A percentile compares a stretch with the other conserved stretches of the same genome.
Conservation (phyloP, 2,329 filamentous ascomycete species). For the Amesomyces nigricolor region DNA sequence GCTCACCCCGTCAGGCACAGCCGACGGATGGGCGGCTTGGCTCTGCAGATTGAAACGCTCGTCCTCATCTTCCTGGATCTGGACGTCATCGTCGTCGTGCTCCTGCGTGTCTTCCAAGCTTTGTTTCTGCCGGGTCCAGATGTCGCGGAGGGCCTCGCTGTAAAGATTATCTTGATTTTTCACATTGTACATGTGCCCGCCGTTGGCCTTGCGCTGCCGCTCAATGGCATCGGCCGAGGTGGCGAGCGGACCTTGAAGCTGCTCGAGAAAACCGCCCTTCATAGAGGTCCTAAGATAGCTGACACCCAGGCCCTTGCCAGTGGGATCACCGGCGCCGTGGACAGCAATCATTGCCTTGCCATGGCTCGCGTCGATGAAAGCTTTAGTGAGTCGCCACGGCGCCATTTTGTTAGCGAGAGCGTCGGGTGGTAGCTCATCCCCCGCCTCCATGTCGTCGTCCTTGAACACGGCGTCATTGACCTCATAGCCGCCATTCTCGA, state of each 20-base stretch:
- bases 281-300: conserved; percentile 97
- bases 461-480: conserved; percentile 55
- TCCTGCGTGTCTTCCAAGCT: conserved; percentile 69
- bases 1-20: conserved; percentile 72
- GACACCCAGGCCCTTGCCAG: conserved; percentile 86
- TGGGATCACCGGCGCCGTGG: conserved; percentile 91
- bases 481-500: conserved; percentile 86
- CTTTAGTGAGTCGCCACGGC: conserved; percentile 94
- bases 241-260: conserved; percentile 59
- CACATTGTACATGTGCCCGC: conserved; percentile 96
- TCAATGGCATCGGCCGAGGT: conserved; percentile 78
- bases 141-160: conserved; percentile 81
- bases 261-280: conserved; percentile 92
- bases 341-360: conserved; percentile 96
- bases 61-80: conserved; percentile 54
- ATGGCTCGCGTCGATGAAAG: conserved; percentile 87
- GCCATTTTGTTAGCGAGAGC: conserved; percentile 84
- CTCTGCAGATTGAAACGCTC: conserved; percentile 67
- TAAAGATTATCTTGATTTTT: conserved; percentile 90
- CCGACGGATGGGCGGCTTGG: conserved; percentile 64
- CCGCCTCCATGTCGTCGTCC: conserved; percentile 57
- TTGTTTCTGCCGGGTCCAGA: conserved; percentile 83
- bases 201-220: conserved; percentile 80
- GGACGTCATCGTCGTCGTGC: conserved; percentile 57
- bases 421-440: conserved; percentile 60